Evolutionary conservation across 768 basidiomycete species (phyloP).

Genomic region (Lepiota brunneoincarnata): DNA sequence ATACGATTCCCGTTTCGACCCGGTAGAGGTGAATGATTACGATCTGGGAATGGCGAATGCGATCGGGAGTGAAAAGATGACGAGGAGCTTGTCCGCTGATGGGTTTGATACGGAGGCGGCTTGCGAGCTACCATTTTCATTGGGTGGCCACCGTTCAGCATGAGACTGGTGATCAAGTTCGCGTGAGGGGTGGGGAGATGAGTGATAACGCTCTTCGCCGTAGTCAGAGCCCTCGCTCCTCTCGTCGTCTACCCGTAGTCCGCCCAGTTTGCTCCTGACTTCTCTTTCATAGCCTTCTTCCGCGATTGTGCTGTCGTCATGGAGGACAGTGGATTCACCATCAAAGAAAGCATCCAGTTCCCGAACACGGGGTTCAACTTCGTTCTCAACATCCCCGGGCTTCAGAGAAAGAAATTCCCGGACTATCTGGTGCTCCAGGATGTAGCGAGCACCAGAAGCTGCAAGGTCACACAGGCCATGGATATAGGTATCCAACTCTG

Average conservation of each 20-base stretch:
- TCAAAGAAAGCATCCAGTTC: slow-evolving; percentile 57
- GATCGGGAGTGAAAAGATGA: slow-evolving; percentile 41
- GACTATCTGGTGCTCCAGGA: slow-evolving; percentile 78
- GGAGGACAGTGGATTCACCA: slow-evolving; percentile 22
- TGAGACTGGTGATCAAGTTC: slow-evolving; percentile 40
- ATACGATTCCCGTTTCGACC: slow-evolving; percentile 22
- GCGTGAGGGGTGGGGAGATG: slow-evolving; percentile 37
- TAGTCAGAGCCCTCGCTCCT: slow-evolving; percentile 67
- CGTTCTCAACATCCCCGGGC: slow-evolving; percentile 80
- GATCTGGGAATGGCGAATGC: slow-evolving; percentile 34
- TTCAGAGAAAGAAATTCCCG: slow-evolving; percentile 82
- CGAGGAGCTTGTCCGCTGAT: slow-evolving; percentile 49
- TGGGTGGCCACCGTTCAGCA: slow-evolving; percentile 34
- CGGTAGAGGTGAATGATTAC: slow-evolving; percentile 29
- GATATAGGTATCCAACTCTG: slow-evolving; percentile 89
- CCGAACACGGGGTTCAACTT: slow-evolving; percentile 54
- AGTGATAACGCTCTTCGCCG: slow-evolving; percentile 54
- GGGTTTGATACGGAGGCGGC: slow-evolving; percentile 43
- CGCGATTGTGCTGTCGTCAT: slow-evolving; percentile 11
- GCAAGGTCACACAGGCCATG: slow-evolving; percentile 74
- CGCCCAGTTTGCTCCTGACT: slow-evolving; percentile 46
- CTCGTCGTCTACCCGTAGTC: slow-evolving; percentile 41
- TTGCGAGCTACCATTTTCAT: slow-evolving; percentile 38
- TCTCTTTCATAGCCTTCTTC: slow-evolving; percentile 34
- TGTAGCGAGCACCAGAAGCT: slow-evolving; percentile 64